These are phyloP conservation scores for Camellia granthamiana DNA, from an alignment of 148 eudicot species.

Conservation along the genomic window DNA sequence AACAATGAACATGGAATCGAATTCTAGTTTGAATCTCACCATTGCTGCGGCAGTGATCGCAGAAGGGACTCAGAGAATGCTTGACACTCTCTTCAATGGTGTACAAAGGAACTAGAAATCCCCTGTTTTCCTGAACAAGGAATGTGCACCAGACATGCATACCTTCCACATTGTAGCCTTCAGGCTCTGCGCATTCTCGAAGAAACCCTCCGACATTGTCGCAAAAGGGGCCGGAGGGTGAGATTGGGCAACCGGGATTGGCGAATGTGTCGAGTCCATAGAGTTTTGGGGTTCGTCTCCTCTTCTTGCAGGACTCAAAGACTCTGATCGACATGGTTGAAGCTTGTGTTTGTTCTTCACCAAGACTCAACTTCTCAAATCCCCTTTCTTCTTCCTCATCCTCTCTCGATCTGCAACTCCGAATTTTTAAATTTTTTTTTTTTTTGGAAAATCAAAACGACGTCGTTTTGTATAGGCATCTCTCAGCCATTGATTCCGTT, in stretches of 20 bases:
- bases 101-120: constrained; percentile 38
- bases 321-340: constrained; percentile 14
- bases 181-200: constrained; percentile 34
- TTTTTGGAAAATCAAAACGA: no score
- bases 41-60: constrained; percentile 76
- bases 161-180: constrained; percentile 34
- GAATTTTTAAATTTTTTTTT: no score
- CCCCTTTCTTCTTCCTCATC: no score
- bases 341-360: background rate
- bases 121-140: constrained; percentile 33
- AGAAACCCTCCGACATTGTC: constrained; percentile 41
- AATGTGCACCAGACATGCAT: constrained; percentile 48
- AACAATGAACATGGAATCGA: background rate
- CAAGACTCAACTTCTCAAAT: background rate
- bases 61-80: constrained; percentile 33
- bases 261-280: constrained; percentile 42
- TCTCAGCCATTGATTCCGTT: no score
- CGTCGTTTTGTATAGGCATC: no score
- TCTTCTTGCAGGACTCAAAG: constrained; percentile 20
- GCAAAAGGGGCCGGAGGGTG: constrained; percentile 32
- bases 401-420: no score
- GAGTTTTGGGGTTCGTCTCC: constrained; percentile 19
- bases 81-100: constrained; percentile 45
- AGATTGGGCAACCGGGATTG: constrained; percentile 32
- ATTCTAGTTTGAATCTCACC: constrained; percentile 29